phyloP scores from a whole-genome alignment of 1,284 basidiomycete species.

The Leccinum griseonigrum region DNA sequence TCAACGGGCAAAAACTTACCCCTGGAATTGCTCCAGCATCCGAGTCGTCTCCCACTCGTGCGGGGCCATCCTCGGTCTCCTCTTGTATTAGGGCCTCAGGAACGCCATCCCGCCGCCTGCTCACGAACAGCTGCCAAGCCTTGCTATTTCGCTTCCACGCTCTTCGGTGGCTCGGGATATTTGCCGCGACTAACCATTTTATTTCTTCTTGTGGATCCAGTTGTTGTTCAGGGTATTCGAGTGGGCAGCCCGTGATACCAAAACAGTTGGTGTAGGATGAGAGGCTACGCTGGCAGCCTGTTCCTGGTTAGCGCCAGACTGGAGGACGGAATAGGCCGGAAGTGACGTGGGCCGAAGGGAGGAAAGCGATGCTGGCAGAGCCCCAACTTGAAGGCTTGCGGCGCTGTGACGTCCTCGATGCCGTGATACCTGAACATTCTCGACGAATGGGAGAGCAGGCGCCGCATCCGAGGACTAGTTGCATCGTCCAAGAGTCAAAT shows the following conservation, averaged over 20 bases:
- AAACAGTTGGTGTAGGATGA: not conserved
- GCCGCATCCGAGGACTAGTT: constrained; percentile 27
- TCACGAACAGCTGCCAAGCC: constrained; percentile 62
- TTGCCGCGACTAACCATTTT: constrained; percentile 59
- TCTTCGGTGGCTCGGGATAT: constrained; percentile 65
- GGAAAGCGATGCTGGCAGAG: constrained; percentile 55
- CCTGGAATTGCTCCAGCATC: constrained; percentile 22
- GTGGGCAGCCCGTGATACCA: constrained; percentile 3
- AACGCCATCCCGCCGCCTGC: constrained; percentile 39
- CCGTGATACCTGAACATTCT: constrained; percentile 35
- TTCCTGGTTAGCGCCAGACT: constrained; percentile 27
- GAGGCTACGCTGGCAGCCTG: constrained; percentile 1
- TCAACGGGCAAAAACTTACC: constrained; percentile 18
- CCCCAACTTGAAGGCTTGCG: constrained; percentile 31
- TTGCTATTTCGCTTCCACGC: constrained; percentile 64
- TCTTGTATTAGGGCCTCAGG: constrained; percentile 43
- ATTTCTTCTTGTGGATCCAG: constrained; percentile 53
- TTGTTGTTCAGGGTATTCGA: constrained; percentile 23
- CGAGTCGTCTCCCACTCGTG: constrained; percentile 13
- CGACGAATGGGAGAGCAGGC: constrained; percentile 44
- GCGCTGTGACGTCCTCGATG: constrained; percentile 33
- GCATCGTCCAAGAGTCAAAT: constrained; percentile 61
- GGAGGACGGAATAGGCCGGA: constrained; percentile 55
- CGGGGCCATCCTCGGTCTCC: constrained; percentile 41
- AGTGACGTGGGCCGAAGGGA: constrained; percentile 65